Conservation (phyloP, 106 monocot genomes). For the Allium cepa region DNA sequence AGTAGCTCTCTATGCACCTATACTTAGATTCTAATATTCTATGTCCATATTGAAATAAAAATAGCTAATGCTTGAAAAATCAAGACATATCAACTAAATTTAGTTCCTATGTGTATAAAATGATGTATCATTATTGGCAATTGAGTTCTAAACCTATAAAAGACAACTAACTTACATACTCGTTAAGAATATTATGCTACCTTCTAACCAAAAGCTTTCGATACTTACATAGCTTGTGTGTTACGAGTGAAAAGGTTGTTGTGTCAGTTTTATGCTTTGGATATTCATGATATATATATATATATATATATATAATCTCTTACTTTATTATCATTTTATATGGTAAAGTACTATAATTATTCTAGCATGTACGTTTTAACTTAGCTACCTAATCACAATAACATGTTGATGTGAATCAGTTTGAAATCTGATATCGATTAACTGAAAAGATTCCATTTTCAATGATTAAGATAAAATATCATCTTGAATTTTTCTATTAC, state of each 20-base stretch:
- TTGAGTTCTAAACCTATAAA: background rate
- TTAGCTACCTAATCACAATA: background rate
- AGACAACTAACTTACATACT: background rate
- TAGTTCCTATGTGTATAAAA: background rate
- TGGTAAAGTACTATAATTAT: background rate
- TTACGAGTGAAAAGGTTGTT: background rate
- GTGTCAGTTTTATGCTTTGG: no score
- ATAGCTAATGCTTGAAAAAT: no score
- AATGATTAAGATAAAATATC: background rate
- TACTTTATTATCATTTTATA: no score
- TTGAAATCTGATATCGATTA: background rate
- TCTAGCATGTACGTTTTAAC: background rate
- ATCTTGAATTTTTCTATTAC: background rate
- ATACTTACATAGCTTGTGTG: constrained; percentile 1
- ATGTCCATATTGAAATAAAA: no score
- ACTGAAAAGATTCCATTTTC: constrained; percentile 1
- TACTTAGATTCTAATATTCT: no score
- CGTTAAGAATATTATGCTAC: background rate
- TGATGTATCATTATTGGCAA: background rate
- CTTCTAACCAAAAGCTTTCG: background rate
- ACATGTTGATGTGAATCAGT: background rate
- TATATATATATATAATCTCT: no score
- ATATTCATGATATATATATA: no score
- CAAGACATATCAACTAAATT: no score
- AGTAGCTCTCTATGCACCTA: no score